Evolutionary conservation across 2,329 filamentous ascomycete genomes (phyloP).

Genomic region (Alternaria viburni): DNA sequence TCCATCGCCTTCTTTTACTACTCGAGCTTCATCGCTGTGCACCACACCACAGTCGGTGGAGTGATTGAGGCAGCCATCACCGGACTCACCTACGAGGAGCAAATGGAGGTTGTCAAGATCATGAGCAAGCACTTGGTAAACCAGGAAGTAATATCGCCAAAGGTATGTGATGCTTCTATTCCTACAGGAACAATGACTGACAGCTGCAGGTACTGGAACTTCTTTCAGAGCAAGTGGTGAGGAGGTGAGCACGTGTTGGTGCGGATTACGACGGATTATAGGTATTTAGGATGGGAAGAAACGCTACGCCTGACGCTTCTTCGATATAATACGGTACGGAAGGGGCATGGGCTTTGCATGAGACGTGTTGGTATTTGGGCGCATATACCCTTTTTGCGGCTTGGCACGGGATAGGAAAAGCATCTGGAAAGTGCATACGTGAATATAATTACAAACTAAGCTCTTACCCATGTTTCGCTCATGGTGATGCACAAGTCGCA

Average conservation of each 20-base stretch:
- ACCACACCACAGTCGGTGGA: conserved; percentile 82
- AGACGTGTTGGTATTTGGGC: conserved; percentile 7
- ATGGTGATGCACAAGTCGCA: background rate
- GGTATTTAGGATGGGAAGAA: background rate
- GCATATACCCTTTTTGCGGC: conserved; percentile 16
- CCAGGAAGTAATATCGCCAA: conserved; percentile 63
- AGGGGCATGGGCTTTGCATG: background rate
- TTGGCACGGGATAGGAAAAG: background rate
- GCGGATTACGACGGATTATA: background rate
- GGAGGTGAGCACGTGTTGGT: conserved; percentile 18
- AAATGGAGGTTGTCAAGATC: conserved; percentile 76
- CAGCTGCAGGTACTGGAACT: conserved; percentile 32
- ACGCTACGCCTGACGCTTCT: background rate
- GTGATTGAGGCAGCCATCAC: conserved; percentile 92
- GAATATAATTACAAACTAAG: conserved; percentile 2
- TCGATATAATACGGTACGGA: background rate
- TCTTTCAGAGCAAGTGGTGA: conserved; percentile 28
- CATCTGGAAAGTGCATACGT: background rate
- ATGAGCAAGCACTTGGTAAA: conserved; percentile 69
- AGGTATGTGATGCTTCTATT: conserved; percentile 48
- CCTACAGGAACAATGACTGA: background rate
- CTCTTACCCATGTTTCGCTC: background rate
- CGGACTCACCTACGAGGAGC: conserved; percentile 84
- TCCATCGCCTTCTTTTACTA: conserved; percentile 99
- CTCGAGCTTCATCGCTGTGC: conserved; percentile 91